These are phyloP conservation scores for Capsicum chinense DNA, from an alignment of 257 asterid species.

Conservation along the genomic window DNA sequence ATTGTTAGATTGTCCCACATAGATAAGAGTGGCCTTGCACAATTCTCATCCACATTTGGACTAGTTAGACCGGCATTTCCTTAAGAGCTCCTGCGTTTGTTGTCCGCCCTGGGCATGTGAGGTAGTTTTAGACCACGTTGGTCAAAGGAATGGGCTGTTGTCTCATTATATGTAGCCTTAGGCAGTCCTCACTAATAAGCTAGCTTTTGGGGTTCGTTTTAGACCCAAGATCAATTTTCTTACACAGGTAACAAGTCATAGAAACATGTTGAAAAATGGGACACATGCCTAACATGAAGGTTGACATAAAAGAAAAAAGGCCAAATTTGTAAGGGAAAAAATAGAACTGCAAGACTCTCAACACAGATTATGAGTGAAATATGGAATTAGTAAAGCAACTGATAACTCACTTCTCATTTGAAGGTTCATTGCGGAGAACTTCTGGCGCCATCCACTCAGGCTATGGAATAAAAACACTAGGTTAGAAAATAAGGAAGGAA, in stretches of 20 bases:
- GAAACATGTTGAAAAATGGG: neutral
- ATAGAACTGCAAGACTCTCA: conserved; percentile 27
- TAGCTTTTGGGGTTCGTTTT: conserved; percentile 14
- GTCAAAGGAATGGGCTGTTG: neutral
- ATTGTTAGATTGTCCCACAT: neutral
- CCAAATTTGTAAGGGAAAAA: conserved; percentile 27
- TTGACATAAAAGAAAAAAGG: conserved; percentile 8
- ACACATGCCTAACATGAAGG: conserved; percentile 1
- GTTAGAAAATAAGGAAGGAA: neutral
- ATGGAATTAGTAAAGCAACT: conserved; percentile 6
- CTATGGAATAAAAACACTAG: conserved; percentile 43
- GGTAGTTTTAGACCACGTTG: neutral
- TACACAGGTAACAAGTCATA: neutral
- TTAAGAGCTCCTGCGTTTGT: neutral
- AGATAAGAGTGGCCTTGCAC: neutral
- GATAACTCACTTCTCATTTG: conserved; percentile 90
- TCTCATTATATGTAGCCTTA: neutral
- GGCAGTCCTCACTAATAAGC: conserved; percentile 23
- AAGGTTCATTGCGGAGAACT: conserved; percentile 97
- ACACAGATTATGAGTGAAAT: conserved; percentile 20
- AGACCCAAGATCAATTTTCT: conserved; percentile 8
- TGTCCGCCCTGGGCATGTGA: conserved; percentile 11
- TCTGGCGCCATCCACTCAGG: conserved; percentile 99
- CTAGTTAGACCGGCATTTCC: neutral
- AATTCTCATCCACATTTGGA: neutral